These are phyloP conservation scores for Vigna unguiculata DNA, from an alignment of 306 rosid genomes.

Conservation along the genomic window DNA sequence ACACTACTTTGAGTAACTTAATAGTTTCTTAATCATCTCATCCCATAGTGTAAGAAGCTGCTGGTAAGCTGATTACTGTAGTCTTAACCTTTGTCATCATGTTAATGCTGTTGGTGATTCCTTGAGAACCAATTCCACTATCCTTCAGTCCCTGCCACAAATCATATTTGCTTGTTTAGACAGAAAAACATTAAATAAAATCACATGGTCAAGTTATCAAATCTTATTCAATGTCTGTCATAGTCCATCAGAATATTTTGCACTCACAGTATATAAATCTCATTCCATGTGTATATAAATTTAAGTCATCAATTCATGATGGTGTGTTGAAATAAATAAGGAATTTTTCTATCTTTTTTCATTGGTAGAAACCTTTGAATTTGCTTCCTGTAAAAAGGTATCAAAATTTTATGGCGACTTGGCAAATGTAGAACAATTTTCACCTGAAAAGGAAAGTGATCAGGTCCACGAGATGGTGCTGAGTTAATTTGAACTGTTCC, in stretches of 20 bases:
- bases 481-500: conserved; percentile 92
- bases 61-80: conserved; percentile 71
- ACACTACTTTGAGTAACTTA: neutral
- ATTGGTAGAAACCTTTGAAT: neutral
- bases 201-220: neutral
- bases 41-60: conserved; percentile 88
- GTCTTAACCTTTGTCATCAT: conserved; percentile 88
- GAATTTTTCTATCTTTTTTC: too few species aligned
- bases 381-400: neutral
- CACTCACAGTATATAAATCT: neutral
- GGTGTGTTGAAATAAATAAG: too few species aligned
- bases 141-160: conserved; percentile 83
- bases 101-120: conserved; percentile 82
- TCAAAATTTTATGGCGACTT: neutral
- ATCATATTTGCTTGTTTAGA: conserved; percentile 35
- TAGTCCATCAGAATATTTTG: too few species aligned
- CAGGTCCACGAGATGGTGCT: conserved; percentile 90
- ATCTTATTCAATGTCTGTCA: neutral
- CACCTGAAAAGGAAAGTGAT: conserved; percentile 93
- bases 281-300: neutral
- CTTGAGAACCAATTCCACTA: conserved; percentile 94
- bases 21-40: conserved; percentile 41
- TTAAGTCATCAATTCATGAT: neutral
- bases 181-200: neutral
- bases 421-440: conserved; percentile 29